Conservation (phyloP, 306 rosid genomes). For the Rosa rugosa region DNA sequence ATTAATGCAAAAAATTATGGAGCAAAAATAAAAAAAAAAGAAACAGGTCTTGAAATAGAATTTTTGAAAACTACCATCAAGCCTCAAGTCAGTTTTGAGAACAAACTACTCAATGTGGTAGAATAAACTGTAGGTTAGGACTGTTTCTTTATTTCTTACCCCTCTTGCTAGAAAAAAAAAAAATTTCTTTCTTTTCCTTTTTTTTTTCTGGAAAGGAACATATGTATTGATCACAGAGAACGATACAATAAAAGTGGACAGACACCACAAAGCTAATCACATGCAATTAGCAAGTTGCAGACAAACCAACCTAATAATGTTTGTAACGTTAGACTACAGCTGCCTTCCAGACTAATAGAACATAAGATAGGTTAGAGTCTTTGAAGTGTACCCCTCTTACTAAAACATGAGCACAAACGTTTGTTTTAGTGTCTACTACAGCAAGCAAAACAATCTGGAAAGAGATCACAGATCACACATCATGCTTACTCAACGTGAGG, state of each 20-base stretch:
- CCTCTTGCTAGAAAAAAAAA: not conserved
- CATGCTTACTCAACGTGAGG: not conserved
- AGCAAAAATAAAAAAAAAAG: not conserved
- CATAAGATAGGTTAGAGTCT: not conserved
- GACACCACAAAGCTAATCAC: not conserved
- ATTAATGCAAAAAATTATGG: not conserved
- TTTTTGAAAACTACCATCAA: not conserved
- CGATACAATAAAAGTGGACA: not conserved
- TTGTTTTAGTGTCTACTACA: not conserved
- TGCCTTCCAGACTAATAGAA: not conserved
- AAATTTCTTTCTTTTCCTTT: not conserved
- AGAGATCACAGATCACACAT: not conserved
- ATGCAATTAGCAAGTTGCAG: not conserved
- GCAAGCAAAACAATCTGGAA: not conserved
- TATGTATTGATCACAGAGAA: not conserved
- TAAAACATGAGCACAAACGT: not conserved
- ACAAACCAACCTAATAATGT: not conserved
- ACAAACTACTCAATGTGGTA: not conserved
- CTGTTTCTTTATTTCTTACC: not conserved
- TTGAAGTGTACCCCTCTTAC: not conserved
- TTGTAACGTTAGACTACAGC: not conserved
- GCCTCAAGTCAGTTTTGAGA: not conserved
- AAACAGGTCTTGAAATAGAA: not conserved
- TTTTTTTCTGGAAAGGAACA: not conserved
- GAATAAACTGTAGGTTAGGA: not conserved